These are phyloP conservation scores for Sclerospora graminicola DNA, from an alignment of 352 stramenopile species.

Conservation along the genomic window DNA sequence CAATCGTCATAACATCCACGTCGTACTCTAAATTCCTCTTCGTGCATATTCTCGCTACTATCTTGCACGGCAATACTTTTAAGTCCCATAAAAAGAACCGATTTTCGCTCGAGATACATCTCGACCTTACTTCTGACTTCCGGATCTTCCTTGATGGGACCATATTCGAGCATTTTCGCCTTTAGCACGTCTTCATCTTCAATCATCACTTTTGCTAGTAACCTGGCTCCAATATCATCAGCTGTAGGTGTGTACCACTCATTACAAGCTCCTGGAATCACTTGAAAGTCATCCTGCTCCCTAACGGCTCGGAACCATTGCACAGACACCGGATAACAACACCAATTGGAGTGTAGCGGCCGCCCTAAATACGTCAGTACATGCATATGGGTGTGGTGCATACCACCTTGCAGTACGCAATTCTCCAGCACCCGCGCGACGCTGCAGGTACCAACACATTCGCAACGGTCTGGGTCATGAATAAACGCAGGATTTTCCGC, in stretches of 20 bases:
- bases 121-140: conserved; percentile 82
- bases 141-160: conserved; percentile 74
- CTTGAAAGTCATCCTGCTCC: conserved; percentile 57
- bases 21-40: conserved; percentile 51
- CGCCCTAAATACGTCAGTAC: conserved; percentile 61
- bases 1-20: not conserved
- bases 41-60: conserved; percentile 42
- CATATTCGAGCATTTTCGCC: conserved; percentile 77
- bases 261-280: conserved; percentile 51
- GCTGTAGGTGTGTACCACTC: conserved; percentile 76
- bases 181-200: conserved; percentile 58
- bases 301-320: conserved; percentile 70
- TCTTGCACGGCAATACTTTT: conserved; percentile 47
- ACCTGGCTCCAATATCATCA: conserved; percentile 67
- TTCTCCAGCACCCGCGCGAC: conserved; percentile 60
- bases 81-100: conserved; percentile 69
- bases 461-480: conserved; percentile 45
- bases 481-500: conserved; percentile 37
- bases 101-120: conserved; percentile 70
- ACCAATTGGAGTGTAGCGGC: conserved; percentile 43
- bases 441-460: conserved; percentile 43
- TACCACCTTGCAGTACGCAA: conserved; percentile 64
- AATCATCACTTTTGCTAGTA: conserved; percentile 69
- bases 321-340: conserved; percentile 57
- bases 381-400: conserved; percentile 80